A percentile compares a stretch with the other conserved stretches of the same genome.
Conservation (phyloP, 305 asterid species). For the Andrographis paniculata region DNA sequence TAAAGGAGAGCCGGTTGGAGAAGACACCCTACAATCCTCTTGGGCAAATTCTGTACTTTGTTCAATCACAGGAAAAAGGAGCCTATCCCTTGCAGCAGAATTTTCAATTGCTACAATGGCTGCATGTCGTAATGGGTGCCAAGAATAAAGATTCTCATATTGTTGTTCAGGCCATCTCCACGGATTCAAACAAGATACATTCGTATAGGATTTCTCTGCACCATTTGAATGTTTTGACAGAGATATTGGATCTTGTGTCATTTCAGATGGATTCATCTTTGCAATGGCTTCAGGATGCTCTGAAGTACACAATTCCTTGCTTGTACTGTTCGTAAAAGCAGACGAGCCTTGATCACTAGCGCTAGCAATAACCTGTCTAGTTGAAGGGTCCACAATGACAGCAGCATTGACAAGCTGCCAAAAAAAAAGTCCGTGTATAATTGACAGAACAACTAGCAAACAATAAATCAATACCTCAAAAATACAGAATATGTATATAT, state of each 20-base stretch:
- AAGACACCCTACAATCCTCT: conserved; percentile 26
- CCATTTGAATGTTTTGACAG: conserved; percentile 17
- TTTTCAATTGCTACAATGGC: conserved; percentile 69
- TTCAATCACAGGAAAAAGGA: conserved; percentile 37
- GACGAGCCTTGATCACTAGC: conserved; percentile 51
- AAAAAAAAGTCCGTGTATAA: no score
- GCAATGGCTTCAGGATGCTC: conserved; percentile 20
- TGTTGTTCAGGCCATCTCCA: conserved; percentile 53
- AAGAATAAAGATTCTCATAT: conserved; percentile 24
- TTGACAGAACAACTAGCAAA: no score
- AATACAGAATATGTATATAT: no score
- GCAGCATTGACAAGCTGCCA: conserved; percentile 76
- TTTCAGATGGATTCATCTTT: conserved; percentile 16
- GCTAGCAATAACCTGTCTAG: conserved; percentile 56
- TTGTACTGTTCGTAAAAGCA: conserved; percentile 17
- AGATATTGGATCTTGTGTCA: conserved; percentile 18
- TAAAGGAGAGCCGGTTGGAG: conserved; percentile 31
- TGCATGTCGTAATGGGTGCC: conserved; percentile 87
- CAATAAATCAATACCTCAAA: no score
- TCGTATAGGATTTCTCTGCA: conserved; percentile 16
- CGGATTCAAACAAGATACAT: conserved; percentile 68
- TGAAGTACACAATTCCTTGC: conserved; percentile 19
- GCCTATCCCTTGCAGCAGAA: conserved; percentile 69
- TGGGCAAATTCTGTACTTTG: conserved; percentile 22
- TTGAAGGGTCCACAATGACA: conserved; percentile 83